Percentiles rank a stretch among this genome's conserved stretches.
Evolutionary conservation across 2,329 filamentous ascomycete genomes (phyloP).

Genomic region (Ophiostoma pallidulum): DNA sequence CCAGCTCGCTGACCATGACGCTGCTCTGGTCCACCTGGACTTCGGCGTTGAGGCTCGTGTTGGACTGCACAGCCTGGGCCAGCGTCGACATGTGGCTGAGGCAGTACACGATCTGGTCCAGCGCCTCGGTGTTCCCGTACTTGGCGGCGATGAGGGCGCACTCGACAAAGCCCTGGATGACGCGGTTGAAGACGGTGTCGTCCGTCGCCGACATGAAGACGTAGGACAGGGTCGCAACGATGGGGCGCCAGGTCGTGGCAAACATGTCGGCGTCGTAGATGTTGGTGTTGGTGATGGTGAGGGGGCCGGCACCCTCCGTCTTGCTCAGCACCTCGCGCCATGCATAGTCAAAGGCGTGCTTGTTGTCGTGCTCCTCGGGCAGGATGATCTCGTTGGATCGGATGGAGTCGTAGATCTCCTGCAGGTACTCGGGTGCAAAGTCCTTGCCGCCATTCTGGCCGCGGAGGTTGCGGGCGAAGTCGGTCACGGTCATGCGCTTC

Average conservation of each 20-base stretch:
- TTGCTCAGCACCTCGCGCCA: slow-evolving; percentile 93
- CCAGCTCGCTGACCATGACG: slow-evolving; percentile 97
- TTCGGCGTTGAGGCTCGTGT: slow-evolving; percentile 86
- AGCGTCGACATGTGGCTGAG: slow-evolving; percentile 85
- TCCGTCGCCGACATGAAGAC: slow-evolving; percentile 99
- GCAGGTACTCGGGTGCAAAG: slow-evolving; percentile 73
- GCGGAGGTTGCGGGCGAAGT: slow-evolving; percentile 82
- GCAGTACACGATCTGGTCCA: slow-evolving; percentile 88
- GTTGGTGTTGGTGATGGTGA: slow-evolving; percentile 80
- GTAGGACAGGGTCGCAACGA: slow-evolving; percentile 89
- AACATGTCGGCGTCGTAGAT: slow-evolving; percentile 98
- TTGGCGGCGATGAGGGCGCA: slow-evolving; percentile 86
- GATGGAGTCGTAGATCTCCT: slow-evolving; percentile 85
- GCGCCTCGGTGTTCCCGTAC: slow-evolving; percentile 71
- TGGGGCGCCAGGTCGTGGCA: slow-evolving; percentile 86
- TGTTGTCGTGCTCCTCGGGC: slow-evolving; percentile 93
- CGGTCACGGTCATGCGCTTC: slow-evolving; percentile 73
- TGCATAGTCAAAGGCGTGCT: slow-evolving; percentile 91
- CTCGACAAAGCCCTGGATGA: slow-evolving; percentile 92
- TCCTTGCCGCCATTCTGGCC: slow-evolving; percentile 81
- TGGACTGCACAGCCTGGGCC: slow-evolving; percentile 53
- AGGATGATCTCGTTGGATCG: slow-evolving; percentile 90
- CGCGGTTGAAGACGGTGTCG: slow-evolving; percentile 85
- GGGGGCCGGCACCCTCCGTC: slow-evolving; percentile 61
- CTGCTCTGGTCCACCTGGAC: slow-evolving; percentile 85